phyloP scores from a whole-genome alignment of 441 rosid species.

The Sinapis alba region DNA sequence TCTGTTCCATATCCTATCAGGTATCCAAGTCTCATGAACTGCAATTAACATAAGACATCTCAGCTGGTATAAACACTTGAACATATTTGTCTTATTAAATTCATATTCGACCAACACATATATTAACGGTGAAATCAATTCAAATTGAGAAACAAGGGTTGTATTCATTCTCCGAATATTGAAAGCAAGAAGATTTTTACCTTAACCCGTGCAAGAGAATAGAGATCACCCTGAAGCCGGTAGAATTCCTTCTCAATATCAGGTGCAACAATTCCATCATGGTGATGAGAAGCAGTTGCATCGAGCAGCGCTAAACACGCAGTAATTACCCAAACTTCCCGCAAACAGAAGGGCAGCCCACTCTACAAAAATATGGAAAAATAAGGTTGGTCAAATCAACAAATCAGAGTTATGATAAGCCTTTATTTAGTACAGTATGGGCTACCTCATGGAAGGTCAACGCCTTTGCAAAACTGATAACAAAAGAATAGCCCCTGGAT shows the following conservation, averaged over 20 bases:
- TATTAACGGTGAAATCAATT: not conserved
- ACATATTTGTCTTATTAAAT: not conserved
- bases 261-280: constrained; percentile 62
- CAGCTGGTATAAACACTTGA: constrained; percentile 7
- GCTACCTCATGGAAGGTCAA: constrained; percentile 83
- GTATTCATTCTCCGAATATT: constrained; percentile 1
- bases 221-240: constrained; percentile 95
- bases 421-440: constrained; percentile 12
- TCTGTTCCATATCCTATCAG: constrained; percentile 88
- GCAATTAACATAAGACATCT: constrained; percentile 47
- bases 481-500: constrained; percentile 86
- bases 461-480: constrained; percentile 81
- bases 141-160: constrained; percentile 11
- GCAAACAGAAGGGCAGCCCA: constrained; percentile 81
- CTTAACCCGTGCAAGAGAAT: constrained; percentile 90
- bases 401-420: constrained; percentile 26
- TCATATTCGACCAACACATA: constrained; percentile 10
- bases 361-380: constrained; percentile 48
- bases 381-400: constrained; percentile 27
- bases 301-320: constrained; percentile 80
- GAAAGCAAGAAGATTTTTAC: constrained; percentile 46
- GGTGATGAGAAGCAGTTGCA: constrained; percentile 75
- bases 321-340: constrained; percentile 97
- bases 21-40: constrained; percentile 98
- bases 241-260: constrained; percentile 94